Conservation (phyloP, 257 asterid genomes). For the Anisodus acutangulus region DNA sequence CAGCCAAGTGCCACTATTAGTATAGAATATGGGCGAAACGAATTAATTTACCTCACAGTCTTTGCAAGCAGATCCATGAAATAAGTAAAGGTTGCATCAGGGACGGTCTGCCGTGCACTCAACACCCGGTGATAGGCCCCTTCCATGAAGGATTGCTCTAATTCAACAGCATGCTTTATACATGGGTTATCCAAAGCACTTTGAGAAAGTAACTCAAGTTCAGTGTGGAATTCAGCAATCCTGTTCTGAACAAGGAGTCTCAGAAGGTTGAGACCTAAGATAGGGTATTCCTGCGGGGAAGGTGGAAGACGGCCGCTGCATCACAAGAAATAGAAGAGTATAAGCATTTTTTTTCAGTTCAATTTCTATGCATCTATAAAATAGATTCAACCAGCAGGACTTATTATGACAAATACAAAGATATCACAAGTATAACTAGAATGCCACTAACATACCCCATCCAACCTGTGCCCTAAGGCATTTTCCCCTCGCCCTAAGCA, state of each 20-base stretch:
- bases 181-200: constrained; percentile 86
- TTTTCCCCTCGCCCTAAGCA: not conserved
- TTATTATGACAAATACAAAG: not conserved
- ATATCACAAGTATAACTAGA: not conserved
- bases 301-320: constrained; percentile 74
- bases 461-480: not conserved
- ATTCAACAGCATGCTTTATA: constrained; percentile 91
- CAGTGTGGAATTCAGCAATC: constrained; percentile 96
- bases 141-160: constrained; percentile 98
- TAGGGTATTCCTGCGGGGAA: constrained; percentile 89
- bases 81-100: constrained; percentile 83
- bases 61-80: constrained; percentile 97
- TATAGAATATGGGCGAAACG: not conserved
- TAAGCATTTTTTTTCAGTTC: constrained; percentile 10
- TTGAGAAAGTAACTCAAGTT: constrained; percentile 81
- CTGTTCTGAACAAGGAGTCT: constrained; percentile 96
- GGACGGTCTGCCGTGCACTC: constrained; percentile 89
- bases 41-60: constrained; percentile 72
- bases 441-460: not conserved
- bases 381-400: not conserved
- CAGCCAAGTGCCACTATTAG: not conserved
- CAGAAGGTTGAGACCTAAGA: constrained; percentile 95
- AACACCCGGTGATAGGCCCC: constrained; percentile 96
- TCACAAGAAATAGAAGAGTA: constrained; percentile 36
- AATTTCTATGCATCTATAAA: constrained; percentile 19